Conservation (phyloP, 495 filamentous ascomycete species). For the Thermothielavioides terrestris region DNA sequence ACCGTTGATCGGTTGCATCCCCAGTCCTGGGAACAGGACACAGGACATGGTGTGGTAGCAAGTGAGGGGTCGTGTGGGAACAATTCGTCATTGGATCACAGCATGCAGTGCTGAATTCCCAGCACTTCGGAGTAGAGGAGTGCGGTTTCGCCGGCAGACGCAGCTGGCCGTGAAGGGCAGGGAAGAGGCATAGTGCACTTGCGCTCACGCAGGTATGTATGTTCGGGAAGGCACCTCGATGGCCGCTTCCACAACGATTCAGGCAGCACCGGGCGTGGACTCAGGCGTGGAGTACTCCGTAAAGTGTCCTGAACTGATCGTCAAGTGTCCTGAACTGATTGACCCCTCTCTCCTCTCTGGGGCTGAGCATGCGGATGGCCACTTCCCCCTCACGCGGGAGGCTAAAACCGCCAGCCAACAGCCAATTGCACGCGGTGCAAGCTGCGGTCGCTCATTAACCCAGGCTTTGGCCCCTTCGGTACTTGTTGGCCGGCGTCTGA, state of each 20-base stretch:
- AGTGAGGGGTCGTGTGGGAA: background rate
- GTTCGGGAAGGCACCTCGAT: conserved; percentile 1
- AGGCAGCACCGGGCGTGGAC: too few species aligned
- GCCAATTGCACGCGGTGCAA: background rate
- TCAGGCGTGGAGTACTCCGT: too few species aligned
- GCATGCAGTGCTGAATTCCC: too few species aligned
- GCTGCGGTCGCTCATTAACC: background rate
- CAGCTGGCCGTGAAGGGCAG: too few species aligned
- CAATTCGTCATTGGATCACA: background rate
- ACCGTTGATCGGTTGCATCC: background rate
- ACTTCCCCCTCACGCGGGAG: conserved; percentile 4
- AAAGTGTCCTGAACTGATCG: too few species aligned
- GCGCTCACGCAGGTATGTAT: too few species aligned
- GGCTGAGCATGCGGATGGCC: too few species aligned
- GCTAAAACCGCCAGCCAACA: background rate
- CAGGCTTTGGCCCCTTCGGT: background rate
- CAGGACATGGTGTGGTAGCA: background rate
- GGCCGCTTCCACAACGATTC: background rate
- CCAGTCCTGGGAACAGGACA: background rate
- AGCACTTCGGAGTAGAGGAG: too few species aligned
- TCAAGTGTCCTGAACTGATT: background rate
- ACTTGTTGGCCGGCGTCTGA: background rate
- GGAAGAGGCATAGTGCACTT: too few species aligned
- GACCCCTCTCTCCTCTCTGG: background rate
- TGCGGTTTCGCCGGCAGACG: too few species aligned